Conservation (phyloP, 139 green algal genomes). For the Zygnema cylindricum region DNA sequence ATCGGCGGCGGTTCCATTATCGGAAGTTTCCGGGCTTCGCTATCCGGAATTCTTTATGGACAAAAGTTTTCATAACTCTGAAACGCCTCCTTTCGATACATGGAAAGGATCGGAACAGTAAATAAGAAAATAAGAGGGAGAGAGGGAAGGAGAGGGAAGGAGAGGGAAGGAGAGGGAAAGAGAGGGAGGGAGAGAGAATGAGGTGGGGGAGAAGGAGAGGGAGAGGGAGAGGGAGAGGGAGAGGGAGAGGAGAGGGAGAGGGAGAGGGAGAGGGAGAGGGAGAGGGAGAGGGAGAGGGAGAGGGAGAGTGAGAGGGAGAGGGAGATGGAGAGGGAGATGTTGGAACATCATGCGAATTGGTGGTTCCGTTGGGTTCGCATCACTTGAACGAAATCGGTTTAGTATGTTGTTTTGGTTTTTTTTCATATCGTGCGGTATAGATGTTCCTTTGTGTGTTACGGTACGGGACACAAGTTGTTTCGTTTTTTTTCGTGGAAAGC, state of each 20-base stretch:
- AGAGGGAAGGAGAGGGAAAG: neutral
- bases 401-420: too few species aligned
- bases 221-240: neutral
- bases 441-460: too few species aligned
- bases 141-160: neutral
- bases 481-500: too few species aligned
- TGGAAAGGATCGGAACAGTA: slow-evolving; percentile 7
- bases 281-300: neutral
- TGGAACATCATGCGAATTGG: too few species aligned
- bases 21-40: slow-evolving; percentile 25
- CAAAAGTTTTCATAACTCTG: slow-evolving; percentile 2
- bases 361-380: too few species aligned
- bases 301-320: neutral
- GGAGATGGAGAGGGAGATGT: neutral
- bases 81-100: slow-evolving; percentile 34
- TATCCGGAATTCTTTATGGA: slow-evolving; percentile 33
- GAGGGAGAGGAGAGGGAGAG: neutral
- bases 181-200: neutral
- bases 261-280: neutral
- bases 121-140: neutral
- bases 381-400: too few species aligned
- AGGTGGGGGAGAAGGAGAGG: neutral
- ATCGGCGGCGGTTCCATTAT: slow-evolving; percentile 25
- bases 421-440: too few species aligned
- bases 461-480: too few species aligned